These are phyloP conservation scores for Apiospora marii DNA, from an alignment of 2,329 filamentous ascomycete genomes.

Conservation along the genomic window DNA sequence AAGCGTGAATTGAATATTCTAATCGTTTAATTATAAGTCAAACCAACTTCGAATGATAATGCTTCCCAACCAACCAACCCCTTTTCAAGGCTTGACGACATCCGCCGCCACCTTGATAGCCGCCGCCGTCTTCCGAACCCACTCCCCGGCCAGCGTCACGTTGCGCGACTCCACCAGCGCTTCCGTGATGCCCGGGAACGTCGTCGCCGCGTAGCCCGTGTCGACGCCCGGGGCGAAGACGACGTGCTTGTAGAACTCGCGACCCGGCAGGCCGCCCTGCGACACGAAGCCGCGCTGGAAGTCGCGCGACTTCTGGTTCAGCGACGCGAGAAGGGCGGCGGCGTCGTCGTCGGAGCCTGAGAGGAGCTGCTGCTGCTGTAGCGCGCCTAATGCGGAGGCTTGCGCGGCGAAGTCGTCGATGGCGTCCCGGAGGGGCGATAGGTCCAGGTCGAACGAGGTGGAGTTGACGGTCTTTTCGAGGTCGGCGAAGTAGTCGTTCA, in stretches of 20 bases:
- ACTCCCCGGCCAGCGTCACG: constrained; percentile 38
- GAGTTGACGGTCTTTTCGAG: constrained; percentile 44
- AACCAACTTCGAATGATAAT: neutral
- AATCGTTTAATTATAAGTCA: neutral
- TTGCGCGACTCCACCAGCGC: constrained; percentile 36
- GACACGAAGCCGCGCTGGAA: constrained; percentile 58
- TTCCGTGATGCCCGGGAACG: constrained; percentile 43
- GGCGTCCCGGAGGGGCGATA: constrained; percentile 46
- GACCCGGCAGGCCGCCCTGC: constrained; percentile 54
- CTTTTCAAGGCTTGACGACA: constrained; percentile 37
- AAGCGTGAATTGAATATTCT: neutral
- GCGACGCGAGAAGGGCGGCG: constrained; percentile 37
- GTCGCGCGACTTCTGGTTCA: constrained; percentile 56
- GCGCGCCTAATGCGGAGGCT: constrained; percentile 43
- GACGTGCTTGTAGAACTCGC: constrained; percentile 55
- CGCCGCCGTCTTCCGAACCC: constrained; percentile 39
- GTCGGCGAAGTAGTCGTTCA: constrained; percentile 49
- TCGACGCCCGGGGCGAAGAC: constrained; percentile 57
- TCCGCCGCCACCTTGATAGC: constrained; percentile 38
- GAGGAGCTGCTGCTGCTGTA: constrained; percentile 41
- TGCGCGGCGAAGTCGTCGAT: constrained; percentile 47
- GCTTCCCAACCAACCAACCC: neutral
- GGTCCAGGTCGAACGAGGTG: constrained; percentile 46
- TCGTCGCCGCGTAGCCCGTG: constrained; percentile 47
- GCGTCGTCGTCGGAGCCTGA: constrained; percentile 37